These are phyloP conservation scores for Sarocladium kiliense DNA, from an alignment of 2,329 filamentous ascomycete genomes.

Conservation along the genomic window DNA sequence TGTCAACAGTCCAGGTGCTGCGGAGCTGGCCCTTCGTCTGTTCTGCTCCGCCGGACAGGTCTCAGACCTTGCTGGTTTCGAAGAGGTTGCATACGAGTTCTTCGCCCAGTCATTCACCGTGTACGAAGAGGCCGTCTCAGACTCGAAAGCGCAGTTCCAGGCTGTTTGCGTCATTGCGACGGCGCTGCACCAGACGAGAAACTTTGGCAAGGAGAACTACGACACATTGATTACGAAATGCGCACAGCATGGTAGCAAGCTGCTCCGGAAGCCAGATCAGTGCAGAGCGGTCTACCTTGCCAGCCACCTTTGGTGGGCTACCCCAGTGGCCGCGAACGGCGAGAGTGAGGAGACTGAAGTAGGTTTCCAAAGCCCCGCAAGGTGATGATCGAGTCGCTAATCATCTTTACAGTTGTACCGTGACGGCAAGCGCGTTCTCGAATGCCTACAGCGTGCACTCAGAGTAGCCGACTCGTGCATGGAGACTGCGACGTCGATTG, in stretches of 20 bases:
- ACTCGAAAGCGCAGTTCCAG: slow-evolving; percentile 96
- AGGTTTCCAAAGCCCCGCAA: too few species aligned
- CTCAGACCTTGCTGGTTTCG: slow-evolving; percentile 83
- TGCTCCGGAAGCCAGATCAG: slow-evolving; percentile 96
- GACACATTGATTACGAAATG: slow-evolving; percentile 98
- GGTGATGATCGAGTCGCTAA: too few species aligned
- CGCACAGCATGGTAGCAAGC: slow-evolving; percentile 90
- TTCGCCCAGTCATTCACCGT: slow-evolving; percentile 98
- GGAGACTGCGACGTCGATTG: slow-evolving; percentile 95
- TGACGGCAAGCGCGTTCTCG: slow-evolving; percentile 92
- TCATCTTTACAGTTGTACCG: slow-evolving; percentile 87
- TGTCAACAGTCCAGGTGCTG: slow-evolving; percentile 69
- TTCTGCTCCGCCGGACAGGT: slow-evolving; percentile 92
- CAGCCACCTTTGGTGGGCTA: slow-evolving; percentile 97
- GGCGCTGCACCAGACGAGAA: slow-evolving; percentile 79
- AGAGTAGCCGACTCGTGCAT: slow-evolving; percentile 98
- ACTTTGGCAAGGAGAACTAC: slow-evolving; percentile 96
- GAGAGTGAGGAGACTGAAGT: slow-evolving; percentile 80
- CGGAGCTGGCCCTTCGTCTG: slow-evolving; percentile 81
- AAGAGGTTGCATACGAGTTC: slow-evolving; percentile 96
- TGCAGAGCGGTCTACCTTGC: slow-evolving; percentile 95
- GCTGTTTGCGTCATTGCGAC: slow-evolving; percentile 92
- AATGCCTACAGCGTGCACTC: slow-evolving; percentile 91
- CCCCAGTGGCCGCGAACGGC: slow-evolving; percentile 68
- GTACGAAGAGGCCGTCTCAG: slow-evolving; percentile 93